Conservation (phyloP, 2,329 filamentous ascomycete genomes). For the Pyricularia sp. region DNA sequence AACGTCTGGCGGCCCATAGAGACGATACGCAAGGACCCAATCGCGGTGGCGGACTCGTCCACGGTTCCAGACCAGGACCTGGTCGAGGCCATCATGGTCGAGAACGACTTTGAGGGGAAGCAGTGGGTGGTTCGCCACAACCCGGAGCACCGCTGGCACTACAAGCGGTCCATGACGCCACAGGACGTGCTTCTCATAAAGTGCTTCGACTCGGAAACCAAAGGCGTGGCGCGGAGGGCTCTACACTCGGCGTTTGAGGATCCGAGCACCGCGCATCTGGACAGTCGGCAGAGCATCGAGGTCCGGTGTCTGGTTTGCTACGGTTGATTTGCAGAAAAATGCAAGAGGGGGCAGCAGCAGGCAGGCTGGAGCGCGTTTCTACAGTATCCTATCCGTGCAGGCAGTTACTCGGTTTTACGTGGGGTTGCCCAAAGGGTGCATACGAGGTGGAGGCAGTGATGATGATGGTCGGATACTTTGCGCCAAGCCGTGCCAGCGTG, state of each 20-base stretch:
- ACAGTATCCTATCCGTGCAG: too few relatives aligned
- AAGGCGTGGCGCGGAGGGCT: conserved; percentile 35
- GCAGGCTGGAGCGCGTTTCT: too few relatives aligned
- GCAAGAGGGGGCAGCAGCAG: too few relatives aligned
- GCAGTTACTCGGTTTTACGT: not conserved
- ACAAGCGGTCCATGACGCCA: conserved; percentile 36
- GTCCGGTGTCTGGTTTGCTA: conserved; percentile 42
- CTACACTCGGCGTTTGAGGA: conserved; percentile 46
- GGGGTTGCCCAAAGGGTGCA: not conserved
- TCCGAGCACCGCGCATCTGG: conserved; percentile 21
- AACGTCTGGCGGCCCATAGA: conserved; percentile 35
- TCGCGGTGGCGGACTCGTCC: conserved; percentile 28
- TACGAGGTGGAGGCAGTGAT: not conserved
- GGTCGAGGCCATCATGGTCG: conserved; percentile 24
- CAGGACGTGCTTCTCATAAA: conserved; percentile 47
- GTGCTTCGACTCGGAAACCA: conserved; percentile 35
- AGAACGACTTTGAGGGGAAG: conserved; percentile 21
- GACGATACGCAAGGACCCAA: conserved; percentile 32
- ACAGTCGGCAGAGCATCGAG: conserved; percentile 45
- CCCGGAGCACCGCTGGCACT: conserved; percentile 38
- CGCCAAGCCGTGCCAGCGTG: not conserved
- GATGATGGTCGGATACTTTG: not conserved
- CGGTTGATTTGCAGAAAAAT: not conserved
- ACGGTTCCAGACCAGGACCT: conserved; percentile 29
- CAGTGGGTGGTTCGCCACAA: conserved; percentile 27